Evolutionary conservation across 1,139 yeast species (phyloP).

Genomic region (Geotrichum australiense): DNA sequence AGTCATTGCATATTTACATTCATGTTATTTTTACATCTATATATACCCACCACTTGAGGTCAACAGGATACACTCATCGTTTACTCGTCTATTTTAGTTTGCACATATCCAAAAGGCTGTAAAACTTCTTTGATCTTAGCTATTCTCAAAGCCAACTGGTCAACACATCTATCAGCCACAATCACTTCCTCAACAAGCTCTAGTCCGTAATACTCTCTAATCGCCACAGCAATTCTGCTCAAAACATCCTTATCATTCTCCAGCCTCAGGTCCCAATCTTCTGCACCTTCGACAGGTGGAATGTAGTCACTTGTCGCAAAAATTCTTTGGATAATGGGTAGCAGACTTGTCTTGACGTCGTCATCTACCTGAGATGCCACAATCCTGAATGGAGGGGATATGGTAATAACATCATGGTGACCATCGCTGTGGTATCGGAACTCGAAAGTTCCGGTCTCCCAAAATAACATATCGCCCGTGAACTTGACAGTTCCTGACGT

Average conservation of each 20-base stretch:
- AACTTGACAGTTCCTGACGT: constrained; percentile 49
- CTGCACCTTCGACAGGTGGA: constrained; percentile 25
- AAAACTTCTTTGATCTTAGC: constrained; percentile 28
- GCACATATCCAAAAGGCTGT: constrained; percentile 29
- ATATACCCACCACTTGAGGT: too few relatives aligned
- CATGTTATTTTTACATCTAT: too few relatives aligned
- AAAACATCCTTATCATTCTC: constrained; percentile 26
- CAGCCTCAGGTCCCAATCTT: constrained; percentile 28
- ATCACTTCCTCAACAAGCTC: constrained; percentile 34
- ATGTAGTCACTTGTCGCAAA: constrained; percentile 21
- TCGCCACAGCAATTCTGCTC: constrained; percentile 29
- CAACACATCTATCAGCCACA: constrained; percentile 28
- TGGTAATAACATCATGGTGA: constrained; percentile 62
- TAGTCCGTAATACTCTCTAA: constrained; percentile 30
- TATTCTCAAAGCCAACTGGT: constrained; percentile 29
- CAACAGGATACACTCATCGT: too few relatives aligned
- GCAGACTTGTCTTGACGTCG: constrained; percentile 32
- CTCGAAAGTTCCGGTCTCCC: constrained; percentile 72
- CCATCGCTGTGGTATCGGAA: constrained; percentile 66
- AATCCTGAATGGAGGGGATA: constrained; percentile 68
- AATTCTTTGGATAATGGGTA: constrained; percentile 27
- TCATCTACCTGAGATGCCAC: constrained; percentile 27
- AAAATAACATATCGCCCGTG: constrained; percentile 45
- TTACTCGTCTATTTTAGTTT: too few relatives aligned
- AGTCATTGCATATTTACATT: too few relatives aligned